Base-by-base conservation (phyloP, 2,329 filamentous ascomycete species). In the Hysterium pulicare region DNA sequence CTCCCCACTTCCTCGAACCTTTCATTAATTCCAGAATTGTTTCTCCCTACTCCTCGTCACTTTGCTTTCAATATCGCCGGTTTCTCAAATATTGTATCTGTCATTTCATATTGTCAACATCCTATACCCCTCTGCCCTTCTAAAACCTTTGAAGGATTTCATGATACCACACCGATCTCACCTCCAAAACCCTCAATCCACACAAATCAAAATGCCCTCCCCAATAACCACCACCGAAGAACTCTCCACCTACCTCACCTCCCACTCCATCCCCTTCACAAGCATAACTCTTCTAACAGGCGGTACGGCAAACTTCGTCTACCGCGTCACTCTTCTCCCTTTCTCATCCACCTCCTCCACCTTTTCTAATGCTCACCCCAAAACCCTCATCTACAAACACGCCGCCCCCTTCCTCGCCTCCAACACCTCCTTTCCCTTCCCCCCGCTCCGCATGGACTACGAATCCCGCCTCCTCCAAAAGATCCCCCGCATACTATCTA, bases 221-320 rank as follows among this genome's bases (percentile, higher is more conserved):
- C 13, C 38, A 13, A 21, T 62, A 26, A 62, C 55, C 2, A 56
- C 47, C 11, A 47, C 47, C 22, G 17, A 43, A 3, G 58, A 57
- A 1, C 50, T 64, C 2, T 24, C 32, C 9, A 32, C 47, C 32
- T 61, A 62, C 41, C 52, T 64, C 10, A 26, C 38, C 6, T 11
- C 48, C 16, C 38, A 34, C 19, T 28, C 17, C 20, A 31, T 40
- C 35, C 41, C 40, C 5, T 32, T 35, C 10, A 38, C 41, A 11
- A 31, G 21, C 15, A 38, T 61, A 4, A 34, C 47, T 1, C 42
- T 56, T 2, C 54, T 69, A 15, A 51, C 51, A 2, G 65, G 64
- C 17, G 64, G 64, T 9, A 62, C 54, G 4, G 61, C 61, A 16
- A 69, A 68, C 39, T 64, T 58, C 38, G 61, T 66, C 31, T 68